These are phyloP conservation scores for Juglanconis sp. DNA, from an alignment of 2,329 filamentous ascomycete species.

Conservation along the genomic window DNA sequence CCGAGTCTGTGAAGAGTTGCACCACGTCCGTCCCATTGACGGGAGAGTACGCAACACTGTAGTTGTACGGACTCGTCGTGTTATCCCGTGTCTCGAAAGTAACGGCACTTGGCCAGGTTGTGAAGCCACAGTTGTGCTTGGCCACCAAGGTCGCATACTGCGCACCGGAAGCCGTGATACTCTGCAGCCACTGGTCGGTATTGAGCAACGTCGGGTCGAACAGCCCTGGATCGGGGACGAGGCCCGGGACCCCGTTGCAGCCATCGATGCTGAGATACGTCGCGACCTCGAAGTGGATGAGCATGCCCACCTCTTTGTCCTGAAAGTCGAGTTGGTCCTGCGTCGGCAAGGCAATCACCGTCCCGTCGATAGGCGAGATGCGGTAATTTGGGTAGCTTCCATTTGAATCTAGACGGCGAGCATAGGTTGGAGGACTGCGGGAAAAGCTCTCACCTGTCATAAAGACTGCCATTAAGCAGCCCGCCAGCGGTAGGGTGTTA, in stretches of 20 bases:
- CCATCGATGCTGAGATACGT: constrained; percentile 25
- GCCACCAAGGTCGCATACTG: constrained; percentile 29
- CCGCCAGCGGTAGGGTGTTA: not conserved
- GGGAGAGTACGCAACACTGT: constrained; percentile 27
- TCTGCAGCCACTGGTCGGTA: constrained; percentile 29
- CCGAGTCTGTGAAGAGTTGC: constrained; percentile 23
- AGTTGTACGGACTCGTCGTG: constrained; percentile 25
- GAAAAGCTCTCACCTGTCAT: not conserved
- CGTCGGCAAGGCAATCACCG: constrained; percentile 25
- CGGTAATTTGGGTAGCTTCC: constrained; percentile 16
- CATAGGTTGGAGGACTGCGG: not conserved
- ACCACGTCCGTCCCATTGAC: constrained; percentile 24
- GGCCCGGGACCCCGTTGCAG: constrained; percentile 24
- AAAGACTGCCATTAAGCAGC: not conserved
- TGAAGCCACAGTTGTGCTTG: constrained; percentile 31
- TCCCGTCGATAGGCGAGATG: constrained; percentile 25
- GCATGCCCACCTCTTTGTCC: constrained; percentile 24
- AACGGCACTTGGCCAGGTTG: constrained; percentile 27
- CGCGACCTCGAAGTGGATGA: constrained; percentile 26
- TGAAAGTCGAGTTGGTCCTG: constrained; percentile 25
- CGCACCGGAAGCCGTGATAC: constrained; percentile 24
- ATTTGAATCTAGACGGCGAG: not conserved
- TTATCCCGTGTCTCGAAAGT: constrained; percentile 24
- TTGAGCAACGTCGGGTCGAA: constrained; percentile 24
- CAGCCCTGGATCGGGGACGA: constrained; percentile 22